Conservation (phyloP, 352 stramenopile genomes). For the Phytophthora ohioensis region DNA sequence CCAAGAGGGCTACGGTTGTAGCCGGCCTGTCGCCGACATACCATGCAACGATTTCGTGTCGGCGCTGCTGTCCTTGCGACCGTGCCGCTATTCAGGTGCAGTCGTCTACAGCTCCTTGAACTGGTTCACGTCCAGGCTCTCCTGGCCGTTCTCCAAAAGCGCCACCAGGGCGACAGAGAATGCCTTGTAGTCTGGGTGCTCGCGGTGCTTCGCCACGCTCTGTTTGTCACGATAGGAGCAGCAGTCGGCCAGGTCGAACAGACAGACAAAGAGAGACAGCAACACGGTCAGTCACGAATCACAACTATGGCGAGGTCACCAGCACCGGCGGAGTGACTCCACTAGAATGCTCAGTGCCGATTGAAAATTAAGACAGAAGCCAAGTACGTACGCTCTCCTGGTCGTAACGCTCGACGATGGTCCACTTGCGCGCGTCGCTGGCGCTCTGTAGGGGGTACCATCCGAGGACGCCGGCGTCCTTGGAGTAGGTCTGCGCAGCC, state of each 20-base stretch:
- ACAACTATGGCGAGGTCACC: not conserved
- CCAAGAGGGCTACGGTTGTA: too few relatives aligned
- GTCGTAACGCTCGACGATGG: conserved; percentile 35
- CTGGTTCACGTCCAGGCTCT: conserved; percentile 26
- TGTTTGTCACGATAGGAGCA: conserved; percentile 6
- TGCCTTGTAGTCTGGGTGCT: conserved; percentile 23
- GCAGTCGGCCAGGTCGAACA: not conserved
- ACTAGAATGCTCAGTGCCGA: not conserved
- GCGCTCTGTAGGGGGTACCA: conserved; percentile 24
- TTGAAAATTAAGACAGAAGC: not conserved
- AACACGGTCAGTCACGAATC: conserved; percentile 10
- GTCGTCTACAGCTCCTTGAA: conserved; percentile 28
- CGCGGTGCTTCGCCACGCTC: conserved; percentile 27
- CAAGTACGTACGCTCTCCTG: conserved; percentile 29
- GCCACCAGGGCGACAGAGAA: conserved; percentile 16
- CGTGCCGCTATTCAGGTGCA: not conserved
- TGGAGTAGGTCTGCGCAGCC: conserved; percentile 24
- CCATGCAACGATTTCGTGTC: too few relatives aligned
- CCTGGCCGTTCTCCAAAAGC: conserved; percentile 28
- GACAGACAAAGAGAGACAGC: not conserved
- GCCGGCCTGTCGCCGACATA: too few relatives aligned
- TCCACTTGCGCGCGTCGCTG: conserved; percentile 35
- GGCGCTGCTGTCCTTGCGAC: too few relatives aligned
- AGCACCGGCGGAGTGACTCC: not conserved
- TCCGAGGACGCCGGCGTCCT: conserved; percentile 23